Evolutionary conservation across 768 basidiomycete genomes (phyloP), one percentile per base, ranked within the genome.

Genomic region (Pholiota microspora): DNA sequence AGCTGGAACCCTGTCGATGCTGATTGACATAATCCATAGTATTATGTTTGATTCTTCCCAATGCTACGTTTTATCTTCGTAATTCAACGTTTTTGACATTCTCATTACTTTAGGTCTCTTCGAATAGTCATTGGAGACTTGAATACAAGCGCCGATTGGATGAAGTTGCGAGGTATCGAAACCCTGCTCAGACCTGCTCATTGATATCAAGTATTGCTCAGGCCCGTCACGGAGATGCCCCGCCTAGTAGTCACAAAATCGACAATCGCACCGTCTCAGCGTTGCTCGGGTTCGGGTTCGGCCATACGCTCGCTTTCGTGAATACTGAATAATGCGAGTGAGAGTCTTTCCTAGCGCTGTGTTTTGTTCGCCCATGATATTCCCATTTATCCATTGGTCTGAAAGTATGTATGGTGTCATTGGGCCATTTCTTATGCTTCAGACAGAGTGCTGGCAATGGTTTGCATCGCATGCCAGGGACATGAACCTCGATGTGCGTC

Each of bases 1-100:
- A 86, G 81, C 57, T 96, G 93, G 94, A 92, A 96, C 63, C 92
- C 92, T 5, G 80, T 93, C 27, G 77, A 89, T 59, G 76, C 68
- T 15, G 67, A 73, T 28, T 81, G 60, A 72, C 57, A 25, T 23
- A 34, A 4, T 23, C 50, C 7, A 31, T 31, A 31, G 6, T 31
- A 12, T 31, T 12, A n/a, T n/a, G 35, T 36, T 36, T 36, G 3
- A 4, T 16, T 7, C 6, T n/a, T 15, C 35, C 15, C 18, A 36
- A 36, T 36, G 13, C 35, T 36, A 4, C 35, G n/a, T 15, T n/a
- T 36, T 18, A n/a, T 18, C n/a, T 36, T 4, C 18, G n/a, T 3
- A 36, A 36, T 16, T 6, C 35, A 16, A 15, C 35, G 18, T 36
- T 36, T 31, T 36, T 36, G 35, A 36, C 35, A 36, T 18, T 35